Conservation (phyloP, 345 rosid genomes). For the Syzygium grande region DNA sequence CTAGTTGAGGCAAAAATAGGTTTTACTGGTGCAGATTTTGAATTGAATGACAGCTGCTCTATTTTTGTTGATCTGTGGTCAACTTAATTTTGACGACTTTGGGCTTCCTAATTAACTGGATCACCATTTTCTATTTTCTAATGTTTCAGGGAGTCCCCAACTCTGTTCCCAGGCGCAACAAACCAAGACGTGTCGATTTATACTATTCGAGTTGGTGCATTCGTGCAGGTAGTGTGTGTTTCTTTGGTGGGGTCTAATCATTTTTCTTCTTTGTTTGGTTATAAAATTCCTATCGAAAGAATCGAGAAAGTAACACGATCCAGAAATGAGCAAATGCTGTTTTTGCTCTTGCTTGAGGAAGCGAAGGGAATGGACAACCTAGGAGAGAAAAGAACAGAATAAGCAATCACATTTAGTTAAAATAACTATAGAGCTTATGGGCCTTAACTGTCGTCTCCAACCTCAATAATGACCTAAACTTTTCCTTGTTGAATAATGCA, state of each 20-base stretch:
- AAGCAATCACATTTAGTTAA: not conserved
- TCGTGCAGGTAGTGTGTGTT: conserved; percentile 56
- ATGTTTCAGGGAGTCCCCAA: conserved; percentile 65
- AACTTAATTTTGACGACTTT: not conserved
- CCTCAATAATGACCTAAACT: not conserved
- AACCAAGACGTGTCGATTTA: conserved; percentile 83
- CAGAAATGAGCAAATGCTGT: not conserved
- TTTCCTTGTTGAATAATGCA: conserved; percentile 9
- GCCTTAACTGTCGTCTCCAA: not conserved
- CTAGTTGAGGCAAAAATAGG: not conserved
- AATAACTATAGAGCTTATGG: not conserved
- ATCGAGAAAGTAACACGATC: not conserved
- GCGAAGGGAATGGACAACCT: not conserved
- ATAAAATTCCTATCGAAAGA: not conserved
- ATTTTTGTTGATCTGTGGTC: not conserved
- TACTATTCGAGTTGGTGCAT: conserved; percentile 95
- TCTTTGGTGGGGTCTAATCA: not conserved
- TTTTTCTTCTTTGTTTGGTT: not conserved
- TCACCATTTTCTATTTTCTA: not conserved
- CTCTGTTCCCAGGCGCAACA: conserved; percentile 64
- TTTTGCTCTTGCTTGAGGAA: not conserved
- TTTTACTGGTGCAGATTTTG: not conserved
- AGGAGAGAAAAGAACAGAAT: not conserved
- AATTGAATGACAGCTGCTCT: not conserved
- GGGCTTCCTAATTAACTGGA: not conserved